Evolutionary conservation across 2,329 filamentous ascomycete species (phyloP).

Genomic region (Fusarium vanettenii): DNA sequence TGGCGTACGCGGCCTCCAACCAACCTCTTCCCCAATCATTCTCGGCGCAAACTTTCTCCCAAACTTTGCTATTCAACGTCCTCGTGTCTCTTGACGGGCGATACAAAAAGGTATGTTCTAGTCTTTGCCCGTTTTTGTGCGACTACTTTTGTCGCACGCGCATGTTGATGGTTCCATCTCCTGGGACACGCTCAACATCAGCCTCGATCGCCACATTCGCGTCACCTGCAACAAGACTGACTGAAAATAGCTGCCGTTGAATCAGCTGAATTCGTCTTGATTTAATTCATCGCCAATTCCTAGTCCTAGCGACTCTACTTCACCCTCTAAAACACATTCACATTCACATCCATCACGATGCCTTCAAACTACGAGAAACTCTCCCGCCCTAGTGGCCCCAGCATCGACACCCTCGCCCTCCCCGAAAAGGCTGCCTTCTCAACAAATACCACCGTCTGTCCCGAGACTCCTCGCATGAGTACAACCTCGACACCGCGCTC

Average conservation of each 20-base stretch:
- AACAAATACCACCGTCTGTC: conserved; percentile 36
- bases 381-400: conserved; percentile 35
- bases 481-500: conserved; percentile 59
- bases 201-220: conserved; percentile 15
- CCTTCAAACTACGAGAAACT: conserved; percentile 44
- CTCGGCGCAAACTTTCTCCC: neutral
- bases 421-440: conserved; percentile 48
- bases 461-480: conserved; percentile 46
- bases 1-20: conserved; percentile 9
- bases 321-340: neutral
- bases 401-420: conserved; percentile 38
- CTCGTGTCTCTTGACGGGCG: conserved; percentile 1
- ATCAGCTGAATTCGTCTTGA: neutral
- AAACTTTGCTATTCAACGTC: conserved; percentile 14
- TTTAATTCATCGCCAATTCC: neutral
- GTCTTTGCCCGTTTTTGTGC: conserved; percentile 19
- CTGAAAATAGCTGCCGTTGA: conserved; percentile 13
- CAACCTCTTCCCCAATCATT: conserved; percentile 3
- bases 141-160: conserved; percentile 17
- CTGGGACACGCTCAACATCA: conserved; percentile 1
- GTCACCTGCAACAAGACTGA: conserved; percentile 28
- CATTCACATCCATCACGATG: conserved; percentile 33
- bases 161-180: conserved; percentile 4
- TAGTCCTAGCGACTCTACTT: neutral
- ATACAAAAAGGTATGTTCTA: conserved; percentile 31